Conservation (phyloP, 2,329 filamentous ascomycete genomes). For the Pochonia chlamydosporia region DNA sequence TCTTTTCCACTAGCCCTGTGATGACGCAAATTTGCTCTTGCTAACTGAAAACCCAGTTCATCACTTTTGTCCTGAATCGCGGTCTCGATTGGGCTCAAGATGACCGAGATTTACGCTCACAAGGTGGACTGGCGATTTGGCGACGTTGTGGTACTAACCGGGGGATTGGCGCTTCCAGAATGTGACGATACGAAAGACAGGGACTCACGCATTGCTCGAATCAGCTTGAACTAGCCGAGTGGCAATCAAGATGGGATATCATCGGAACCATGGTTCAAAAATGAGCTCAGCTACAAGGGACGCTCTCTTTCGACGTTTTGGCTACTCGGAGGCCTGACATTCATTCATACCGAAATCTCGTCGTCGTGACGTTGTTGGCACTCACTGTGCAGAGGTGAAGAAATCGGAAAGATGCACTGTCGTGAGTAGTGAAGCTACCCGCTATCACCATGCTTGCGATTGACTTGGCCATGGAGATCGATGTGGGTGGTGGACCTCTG, state of each 20-base stretch:
- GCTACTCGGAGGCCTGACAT: background rate
- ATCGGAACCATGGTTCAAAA: background rate
- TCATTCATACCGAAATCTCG: background rate
- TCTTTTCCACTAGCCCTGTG: background rate
- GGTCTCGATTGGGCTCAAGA: background rate
- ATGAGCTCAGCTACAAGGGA: background rate
- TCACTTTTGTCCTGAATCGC: background rate
- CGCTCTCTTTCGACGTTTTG: background rate
- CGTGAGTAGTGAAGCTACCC: background rate
- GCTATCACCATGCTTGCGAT: background rate
- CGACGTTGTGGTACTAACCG: background rate
- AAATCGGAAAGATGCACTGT: background rate
- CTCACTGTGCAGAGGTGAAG: background rate
- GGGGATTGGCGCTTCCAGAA: background rate
- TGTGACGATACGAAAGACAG: background rate
- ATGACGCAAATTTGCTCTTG: background rate
- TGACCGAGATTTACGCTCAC: background rate
- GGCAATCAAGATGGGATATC: background rate
- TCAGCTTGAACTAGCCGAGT: background rate
- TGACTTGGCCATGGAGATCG: background rate
- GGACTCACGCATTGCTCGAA: background rate
- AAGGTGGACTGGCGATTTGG: background rate
- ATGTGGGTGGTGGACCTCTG: too few relatives aligned
- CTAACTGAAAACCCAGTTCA: background rate
- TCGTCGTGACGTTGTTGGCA: background rate